Conservation (phyloP, 2,329 filamentous ascomycete species). For the Phoma herbarum region DNA sequence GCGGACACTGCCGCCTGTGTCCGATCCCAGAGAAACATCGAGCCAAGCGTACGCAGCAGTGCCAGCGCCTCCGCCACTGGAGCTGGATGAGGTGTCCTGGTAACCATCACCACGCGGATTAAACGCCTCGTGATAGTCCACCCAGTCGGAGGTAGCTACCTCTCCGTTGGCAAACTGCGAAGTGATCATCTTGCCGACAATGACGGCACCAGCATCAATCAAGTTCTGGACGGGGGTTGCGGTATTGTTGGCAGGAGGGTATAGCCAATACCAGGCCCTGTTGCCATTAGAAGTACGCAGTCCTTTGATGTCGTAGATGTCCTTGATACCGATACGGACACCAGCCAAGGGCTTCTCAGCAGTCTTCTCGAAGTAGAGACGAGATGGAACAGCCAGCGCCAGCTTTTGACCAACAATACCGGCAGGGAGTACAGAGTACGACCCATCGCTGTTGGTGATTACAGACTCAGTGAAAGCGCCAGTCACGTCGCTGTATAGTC, state of each 20-base stretch:
- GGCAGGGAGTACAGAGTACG: constrained; percentile 55
- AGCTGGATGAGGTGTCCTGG: constrained; percentile 59
- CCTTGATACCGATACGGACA: constrained; percentile 69
- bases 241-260: constrained; percentile 57
- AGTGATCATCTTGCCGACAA: constrained; percentile 58
- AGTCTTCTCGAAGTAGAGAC: constrained; percentile 66
- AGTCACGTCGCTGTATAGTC: constrained; percentile 60
- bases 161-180: constrained; percentile 58
- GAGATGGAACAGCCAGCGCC: constrained; percentile 62
- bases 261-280: constrained; percentile 65
- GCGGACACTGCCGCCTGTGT: constrained; percentile 62
- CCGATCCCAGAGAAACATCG: constrained; percentile 60
- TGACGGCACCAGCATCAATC: constrained; percentile 66
- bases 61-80: constrained; percentile 56
- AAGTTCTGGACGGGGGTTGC: constrained; percentile 63
- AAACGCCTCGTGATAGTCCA: constrained; percentile 56
- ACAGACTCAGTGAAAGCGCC: constrained; percentile 61
- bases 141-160: constrained; percentile 61
- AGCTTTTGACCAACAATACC: constrained; percentile 50
- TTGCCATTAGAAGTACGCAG: constrained; percentile 66
- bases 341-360: constrained; percentile 66
- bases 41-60: constrained; percentile 59
- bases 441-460: constrained; percentile 51
- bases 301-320: constrained; percentile 68
- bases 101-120: constrained; percentile 58